Evolutionary conservation across 768 basidiomycete genomes (phyloP).

Genomic region (Podaxis sp.): DNA sequence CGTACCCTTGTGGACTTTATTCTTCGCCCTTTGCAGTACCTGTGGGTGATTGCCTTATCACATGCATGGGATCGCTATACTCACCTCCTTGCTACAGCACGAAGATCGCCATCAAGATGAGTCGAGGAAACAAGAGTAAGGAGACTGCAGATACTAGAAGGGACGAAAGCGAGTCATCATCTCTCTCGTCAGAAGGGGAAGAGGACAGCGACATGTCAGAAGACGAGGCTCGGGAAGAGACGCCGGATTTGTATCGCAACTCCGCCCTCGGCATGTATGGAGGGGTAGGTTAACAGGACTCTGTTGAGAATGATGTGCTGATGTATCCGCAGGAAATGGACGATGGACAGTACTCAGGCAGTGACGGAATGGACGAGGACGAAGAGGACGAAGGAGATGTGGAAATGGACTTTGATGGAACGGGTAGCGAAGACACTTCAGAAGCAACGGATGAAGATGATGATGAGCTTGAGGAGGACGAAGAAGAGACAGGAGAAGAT

Average conservation of each 20-base stretch:
- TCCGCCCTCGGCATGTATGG: conserved; percentile 96
- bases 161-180: conserved; percentile 47
- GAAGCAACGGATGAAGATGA: conserved; percentile 70
- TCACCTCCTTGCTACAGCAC: conserved; percentile 51
- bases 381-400: conserved; percentile 81
- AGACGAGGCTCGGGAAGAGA: conserved; percentile 66
- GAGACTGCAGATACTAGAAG: conserved; percentile 50
- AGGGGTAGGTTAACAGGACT: conserved; percentile 57
- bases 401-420: conserved; percentile 86
- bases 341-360: conserved; percentile 64
- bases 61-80: not conserved
- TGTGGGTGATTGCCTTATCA: conserved; percentile 53
- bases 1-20: conserved; percentile 84
- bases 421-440: conserved; percentile 80
- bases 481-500: conserved; percentile 45
- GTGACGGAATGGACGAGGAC: conserved; percentile 81
- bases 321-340: conserved; percentile 71
- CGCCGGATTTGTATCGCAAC: conserved; percentile 92
- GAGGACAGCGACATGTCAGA: conserved; percentile 58
- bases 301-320: conserved; percentile 9
- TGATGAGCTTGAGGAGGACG: conserved; percentile 51
- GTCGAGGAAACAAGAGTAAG: conserved; percentile 68
- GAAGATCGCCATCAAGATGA: conserved; percentile 99
- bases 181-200: conserved; percentile 44
- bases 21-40: conserved; percentile 82